phyloP scores from a whole-genome alignment of 129 eudicot genomes.

The Kitagawia praeruptora region DNA sequence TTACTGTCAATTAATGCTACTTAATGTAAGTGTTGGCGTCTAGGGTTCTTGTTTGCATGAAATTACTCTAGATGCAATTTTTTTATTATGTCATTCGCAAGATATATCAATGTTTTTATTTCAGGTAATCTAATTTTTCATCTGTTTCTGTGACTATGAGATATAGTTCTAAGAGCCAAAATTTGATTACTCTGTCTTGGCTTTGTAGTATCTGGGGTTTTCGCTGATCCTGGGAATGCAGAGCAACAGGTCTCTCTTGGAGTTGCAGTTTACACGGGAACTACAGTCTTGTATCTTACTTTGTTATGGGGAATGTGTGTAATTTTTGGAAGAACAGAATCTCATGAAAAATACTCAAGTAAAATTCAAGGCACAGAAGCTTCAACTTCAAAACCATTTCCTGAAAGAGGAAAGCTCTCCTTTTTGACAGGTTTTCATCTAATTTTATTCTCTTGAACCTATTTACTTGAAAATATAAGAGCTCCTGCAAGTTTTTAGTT shows the following conservation, averaged over 20 bases:
- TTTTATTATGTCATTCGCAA: neutral
- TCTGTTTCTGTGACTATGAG: neutral
- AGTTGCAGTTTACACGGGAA: constrained; percentile 24
- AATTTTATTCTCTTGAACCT: neutral
- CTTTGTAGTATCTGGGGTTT: constrained; percentile 19
- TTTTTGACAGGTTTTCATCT: constrained; percentile 1
- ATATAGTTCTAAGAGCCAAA: neutral
- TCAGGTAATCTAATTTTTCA: neutral
- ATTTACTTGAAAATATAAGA: neutral
- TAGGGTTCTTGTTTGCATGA: neutral
- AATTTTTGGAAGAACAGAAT: constrained; percentile 17
- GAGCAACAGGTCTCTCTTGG: constrained; percentile 19
- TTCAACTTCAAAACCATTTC: constrained; percentile 11
- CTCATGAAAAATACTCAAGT: neutral
- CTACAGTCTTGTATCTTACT: constrained; percentile 27
- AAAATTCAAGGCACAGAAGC: neutral
- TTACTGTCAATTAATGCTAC: neutral
- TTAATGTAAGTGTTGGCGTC: neutral
- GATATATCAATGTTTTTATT: neutral
- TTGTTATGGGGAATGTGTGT: constrained; percentile 26
- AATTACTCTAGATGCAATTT: neutral
- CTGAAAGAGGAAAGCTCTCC: neutral
- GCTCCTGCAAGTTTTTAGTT: neutral
- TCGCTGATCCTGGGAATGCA: constrained; percentile 17
- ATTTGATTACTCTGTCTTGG: neutral